A percentile compares a stretch with the other conserved stretches of the same genome.
These are phyloP conservation scores for Globisporangium megalacanthum DNA, from an alignment of 352 stramenopile species.

Conservation along the genomic window DNA sequence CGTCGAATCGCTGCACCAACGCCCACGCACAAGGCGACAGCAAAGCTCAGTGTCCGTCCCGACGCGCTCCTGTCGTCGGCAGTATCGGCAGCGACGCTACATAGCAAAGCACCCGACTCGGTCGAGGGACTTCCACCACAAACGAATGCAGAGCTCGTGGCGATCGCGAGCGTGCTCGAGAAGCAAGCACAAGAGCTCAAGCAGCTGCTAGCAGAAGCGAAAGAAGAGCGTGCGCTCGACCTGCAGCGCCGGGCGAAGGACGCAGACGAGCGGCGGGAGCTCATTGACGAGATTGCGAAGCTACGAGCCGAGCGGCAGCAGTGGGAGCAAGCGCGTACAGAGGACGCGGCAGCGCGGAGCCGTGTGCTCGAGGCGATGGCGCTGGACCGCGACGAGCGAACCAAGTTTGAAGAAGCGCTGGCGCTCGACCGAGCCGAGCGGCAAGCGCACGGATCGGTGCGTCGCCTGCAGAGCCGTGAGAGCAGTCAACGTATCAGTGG, in stretches of 20 bases:
- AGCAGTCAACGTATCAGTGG: too few species aligned
- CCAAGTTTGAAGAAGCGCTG: neutral
- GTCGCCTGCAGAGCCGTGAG: too few species aligned
- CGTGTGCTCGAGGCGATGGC: slow-evolving; percentile 4
- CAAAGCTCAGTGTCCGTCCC: too few species aligned
- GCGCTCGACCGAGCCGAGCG: neutral
- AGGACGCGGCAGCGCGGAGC: neutral
- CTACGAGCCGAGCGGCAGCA: slow-evolving; percentile 2
- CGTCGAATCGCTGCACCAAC: too few species aligned
- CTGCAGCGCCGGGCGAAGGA: neutral
- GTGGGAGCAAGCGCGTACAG: neutral
- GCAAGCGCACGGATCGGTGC: neutral
- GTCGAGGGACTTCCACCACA: too few species aligned
- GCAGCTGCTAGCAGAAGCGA: slow-evolving; percentile 2
- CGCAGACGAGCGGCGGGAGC: neutral
- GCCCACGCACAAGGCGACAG: too few species aligned
- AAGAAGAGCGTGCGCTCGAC: neutral
- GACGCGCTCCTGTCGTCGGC: too few species aligned
- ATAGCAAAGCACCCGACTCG: too few species aligned
- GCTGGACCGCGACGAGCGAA: slow-evolving; percentile 5
- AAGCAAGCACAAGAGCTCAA: slow-evolving; percentile 11
- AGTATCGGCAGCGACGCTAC: too few species aligned
- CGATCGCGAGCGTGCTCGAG: slow-evolving; percentile 9
- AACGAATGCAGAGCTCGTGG: neutral
- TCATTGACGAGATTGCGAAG: neutral